A percentile compares a stretch with the other conserved stretches of the same genome.
Evolutionary conservation across 2,329 filamentous ascomycete genomes (phyloP).

Genomic region (Fusarium anguioides): DNA sequence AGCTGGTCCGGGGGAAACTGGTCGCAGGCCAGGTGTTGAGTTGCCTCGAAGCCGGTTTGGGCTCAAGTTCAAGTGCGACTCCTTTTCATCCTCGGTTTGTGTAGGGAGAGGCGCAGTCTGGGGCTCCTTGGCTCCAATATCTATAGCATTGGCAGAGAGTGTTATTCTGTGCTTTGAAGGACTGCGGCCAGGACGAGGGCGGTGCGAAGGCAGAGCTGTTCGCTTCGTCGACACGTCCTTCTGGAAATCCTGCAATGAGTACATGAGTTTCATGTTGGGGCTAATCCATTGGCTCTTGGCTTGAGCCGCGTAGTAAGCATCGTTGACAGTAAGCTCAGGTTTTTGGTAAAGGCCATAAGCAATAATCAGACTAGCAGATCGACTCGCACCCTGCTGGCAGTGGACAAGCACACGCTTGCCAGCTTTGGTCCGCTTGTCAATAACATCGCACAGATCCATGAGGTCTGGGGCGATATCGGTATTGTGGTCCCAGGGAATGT

Average conservation of each 20-base stretch:
- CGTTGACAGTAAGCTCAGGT: conserved; percentile 80
- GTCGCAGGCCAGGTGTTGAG: conserved; percentile 62
- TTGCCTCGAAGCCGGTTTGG: conserved; percentile 62
- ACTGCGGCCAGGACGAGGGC: conserved; percentile 63
- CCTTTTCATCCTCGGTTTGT: conserved; percentile 59
- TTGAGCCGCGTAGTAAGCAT: conserved; percentile 85
- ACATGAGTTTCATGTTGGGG: conserved; percentile 92
- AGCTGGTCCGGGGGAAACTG: conserved; percentile 71
- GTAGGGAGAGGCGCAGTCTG: conserved; percentile 70
- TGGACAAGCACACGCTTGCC: conserved; percentile 85
- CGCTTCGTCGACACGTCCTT: conserved; percentile 69
- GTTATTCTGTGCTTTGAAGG: conserved; percentile 70
- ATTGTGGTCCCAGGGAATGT: conserved; percentile 90
- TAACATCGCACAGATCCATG: conserved; percentile 78
- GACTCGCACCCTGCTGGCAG: conserved; percentile 87
- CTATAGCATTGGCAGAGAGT: conserved; percentile 69
- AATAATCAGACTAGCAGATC: conserved; percentile 87
- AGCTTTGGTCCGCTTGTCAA: conserved; percentile 76
- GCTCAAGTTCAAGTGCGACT: conserved; percentile 54
- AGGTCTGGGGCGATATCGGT: conserved; percentile 85
- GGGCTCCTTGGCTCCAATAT: conserved; percentile 64
- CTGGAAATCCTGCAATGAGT: conserved; percentile 86
- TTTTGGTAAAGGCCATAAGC: conserved; percentile 86
- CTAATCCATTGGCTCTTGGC: conserved; percentile 87
- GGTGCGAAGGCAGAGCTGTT: conserved; percentile 58